A percentile compares a stretch with the other conserved stretches of the same genome.
These are phyloP conservation scores for Moesziomyces antarcticus DNA, from an alignment of 1,284 basidiomycete species.

Conservation along the genomic window DNA sequence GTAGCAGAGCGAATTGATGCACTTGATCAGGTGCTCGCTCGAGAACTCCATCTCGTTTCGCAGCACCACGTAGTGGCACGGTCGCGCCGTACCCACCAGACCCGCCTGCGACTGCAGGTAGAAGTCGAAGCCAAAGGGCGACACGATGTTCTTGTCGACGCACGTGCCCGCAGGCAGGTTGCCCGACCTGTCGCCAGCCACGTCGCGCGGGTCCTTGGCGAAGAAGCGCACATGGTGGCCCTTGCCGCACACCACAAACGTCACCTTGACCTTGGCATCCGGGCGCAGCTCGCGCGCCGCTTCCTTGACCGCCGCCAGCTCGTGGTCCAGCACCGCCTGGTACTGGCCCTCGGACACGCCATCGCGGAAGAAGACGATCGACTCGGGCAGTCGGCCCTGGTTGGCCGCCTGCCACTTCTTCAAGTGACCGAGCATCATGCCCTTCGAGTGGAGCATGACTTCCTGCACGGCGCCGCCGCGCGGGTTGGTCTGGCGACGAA, in stretches of 20 bases:
- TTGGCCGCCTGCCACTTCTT: constrained; percentile 50
- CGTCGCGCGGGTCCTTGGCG: constrained; percentile 58
- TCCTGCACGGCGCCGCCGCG: constrained; percentile 61
- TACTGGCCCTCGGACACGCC: constrained; percentile 71
- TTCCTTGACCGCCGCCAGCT: constrained; percentile 67
- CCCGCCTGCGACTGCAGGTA: constrained; percentile 62
- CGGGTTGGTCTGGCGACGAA: constrained; percentile 69
- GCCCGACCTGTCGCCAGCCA: constrained; percentile 68
- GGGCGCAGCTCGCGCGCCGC: constrained; percentile 51
- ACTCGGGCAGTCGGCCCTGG: constrained; percentile 65
- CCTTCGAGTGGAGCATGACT: constrained; percentile 63
- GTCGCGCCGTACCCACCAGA: constrained; percentile 68
- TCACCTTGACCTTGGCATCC: constrained; percentile 66
- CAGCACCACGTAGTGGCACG: constrained; percentile 69
- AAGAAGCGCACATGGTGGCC: constrained; percentile 70
- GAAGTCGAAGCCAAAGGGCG: constrained; percentile 70
- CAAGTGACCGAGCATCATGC: constrained; percentile 50
- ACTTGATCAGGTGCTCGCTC: constrained; percentile 51
- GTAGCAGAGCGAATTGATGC: constrained; percentile 69
- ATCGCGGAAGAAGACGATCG: constrained; percentile 70
- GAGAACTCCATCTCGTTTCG: constrained; percentile 67
- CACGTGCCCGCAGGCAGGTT: constrained; percentile 68
- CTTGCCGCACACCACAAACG: constrained; percentile 53
- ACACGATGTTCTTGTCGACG: constrained; percentile 69
- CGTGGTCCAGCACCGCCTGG: constrained; percentile 68